A percentile compares a stretch with the other conserved stretches of the same genome.
These are phyloP conservation scores for Heterobasidion parviporum DNA, from an alignment of 1,284 basidiomycete species.

Conservation along the genomic window DNA sequence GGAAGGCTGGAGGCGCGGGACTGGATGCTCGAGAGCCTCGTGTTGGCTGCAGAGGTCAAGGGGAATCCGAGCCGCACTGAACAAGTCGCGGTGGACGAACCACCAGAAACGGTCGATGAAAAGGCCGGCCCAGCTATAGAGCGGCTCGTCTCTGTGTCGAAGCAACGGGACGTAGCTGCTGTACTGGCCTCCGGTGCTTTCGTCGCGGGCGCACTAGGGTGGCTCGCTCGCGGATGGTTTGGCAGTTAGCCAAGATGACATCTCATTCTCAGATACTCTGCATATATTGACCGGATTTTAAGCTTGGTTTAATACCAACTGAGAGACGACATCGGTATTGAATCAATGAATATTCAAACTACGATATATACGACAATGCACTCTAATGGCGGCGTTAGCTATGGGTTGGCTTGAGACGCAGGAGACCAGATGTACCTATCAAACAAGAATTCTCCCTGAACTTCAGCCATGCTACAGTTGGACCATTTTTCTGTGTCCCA, in stretches of 20 bases:
- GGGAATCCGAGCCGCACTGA: too few species aligned
- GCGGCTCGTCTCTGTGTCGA: neutral
- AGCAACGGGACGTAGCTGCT: too few species aligned
- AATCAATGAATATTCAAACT: conserved; percentile 14
- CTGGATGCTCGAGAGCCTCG: conserved; percentile 21
- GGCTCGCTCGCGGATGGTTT: neutral
- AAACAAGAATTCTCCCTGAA: conserved; percentile 38
- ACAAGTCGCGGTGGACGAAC: neutral
- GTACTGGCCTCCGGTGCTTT: neutral
- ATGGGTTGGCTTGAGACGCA: neutral
- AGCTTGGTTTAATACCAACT: neutral
- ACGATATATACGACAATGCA: conserved; percentile 39
- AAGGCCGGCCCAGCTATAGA: neutral
- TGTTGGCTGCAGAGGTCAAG: conserved; percentile 13
- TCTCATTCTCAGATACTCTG: neutral
- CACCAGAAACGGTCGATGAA: neutral
- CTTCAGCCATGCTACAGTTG: conserved; percentile 31
- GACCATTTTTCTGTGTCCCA: conserved; percentile 58
- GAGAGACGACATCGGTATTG: neutral
- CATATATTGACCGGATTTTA: neutral
- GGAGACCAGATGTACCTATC: conserved; percentile 36
- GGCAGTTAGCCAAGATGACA: conserved; percentile 11
- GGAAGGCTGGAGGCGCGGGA: conserved; percentile 47
- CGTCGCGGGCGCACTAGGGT: neutral
- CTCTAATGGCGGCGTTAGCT: conserved; percentile 19